Conservation (phyloP, 805 yeast species). For the Suhomyces prunicola region DNA sequence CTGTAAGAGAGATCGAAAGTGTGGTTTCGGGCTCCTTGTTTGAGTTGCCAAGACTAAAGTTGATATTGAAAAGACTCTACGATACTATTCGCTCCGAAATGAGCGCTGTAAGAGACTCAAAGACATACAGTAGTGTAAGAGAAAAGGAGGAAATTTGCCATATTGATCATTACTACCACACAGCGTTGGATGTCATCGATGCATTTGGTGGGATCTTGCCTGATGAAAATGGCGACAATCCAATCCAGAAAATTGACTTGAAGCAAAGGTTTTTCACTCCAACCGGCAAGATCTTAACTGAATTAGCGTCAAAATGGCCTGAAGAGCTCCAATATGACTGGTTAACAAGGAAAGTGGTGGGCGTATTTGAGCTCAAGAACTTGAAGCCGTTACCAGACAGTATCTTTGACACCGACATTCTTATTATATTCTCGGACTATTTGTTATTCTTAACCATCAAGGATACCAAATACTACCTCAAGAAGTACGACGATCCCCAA, state of each 20-base stretch:
- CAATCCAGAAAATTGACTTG: constrained; percentile 2
- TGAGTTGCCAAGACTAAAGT: constrained; percentile 67
- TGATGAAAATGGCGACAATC: constrained; percentile 31
- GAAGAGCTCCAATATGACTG: constrained; percentile 82
- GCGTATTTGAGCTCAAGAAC: constrained; percentile 50
- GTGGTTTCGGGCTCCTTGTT: constrained; percentile 61
- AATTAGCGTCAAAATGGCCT: constrained; percentile 86
- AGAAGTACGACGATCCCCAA: constrained; percentile 10
- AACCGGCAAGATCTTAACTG: constrained; percentile 83
- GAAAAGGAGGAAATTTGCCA: constrained; percentile 16
- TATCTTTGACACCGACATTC: constrained; percentile 39
- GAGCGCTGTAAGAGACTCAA: constrained; percentile 9
- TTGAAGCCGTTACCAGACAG: constrained; percentile 16
- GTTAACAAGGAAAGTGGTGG: constrained; percentile 81
- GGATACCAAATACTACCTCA: constrained; percentile 40
- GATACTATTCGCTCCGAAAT: constrained; percentile 44
- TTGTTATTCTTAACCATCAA: constrained; percentile 59
- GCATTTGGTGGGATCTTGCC: constrained; percentile 68
- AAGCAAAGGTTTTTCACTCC: constrained; percentile 77
- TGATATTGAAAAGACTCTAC: constrained; percentile 62
- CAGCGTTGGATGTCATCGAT: constrained; percentile 65
- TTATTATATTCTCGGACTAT: constrained; percentile 80
- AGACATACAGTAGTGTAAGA: constrained; percentile 15
- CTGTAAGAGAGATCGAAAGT: constrained; percentile 33
- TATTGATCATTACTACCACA: constrained; percentile 44